Evolutionary conservation across 2,329 filamentous ascomycete species (phyloP).

Genomic region (Pseudogymnoascus sp.): DNA sequence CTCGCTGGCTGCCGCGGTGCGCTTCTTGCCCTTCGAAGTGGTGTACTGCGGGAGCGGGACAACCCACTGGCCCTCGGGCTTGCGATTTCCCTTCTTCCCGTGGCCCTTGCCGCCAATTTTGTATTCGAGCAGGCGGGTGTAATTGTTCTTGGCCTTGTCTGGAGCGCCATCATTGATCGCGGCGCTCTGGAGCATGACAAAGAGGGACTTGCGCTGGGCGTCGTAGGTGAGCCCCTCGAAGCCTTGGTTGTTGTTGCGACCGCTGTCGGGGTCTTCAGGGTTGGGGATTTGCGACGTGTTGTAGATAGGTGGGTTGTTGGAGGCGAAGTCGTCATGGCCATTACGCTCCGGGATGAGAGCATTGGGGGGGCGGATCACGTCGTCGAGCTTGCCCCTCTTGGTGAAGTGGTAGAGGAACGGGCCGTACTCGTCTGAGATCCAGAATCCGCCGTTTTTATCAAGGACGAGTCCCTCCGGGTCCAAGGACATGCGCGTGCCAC

Average conservation of each 20-base stretch:
- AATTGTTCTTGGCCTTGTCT: conserved; percentile 43
- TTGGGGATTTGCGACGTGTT: conserved; percentile 31
- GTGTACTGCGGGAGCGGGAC: conserved; percentile 54
- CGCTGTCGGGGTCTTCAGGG: conserved; percentile 50
- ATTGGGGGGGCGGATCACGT: conserved; percentile 55
- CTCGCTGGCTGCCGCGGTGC: conserved; percentile 58
- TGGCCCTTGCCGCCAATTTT: conserved; percentile 40
- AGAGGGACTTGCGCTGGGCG: conserved; percentile 54
- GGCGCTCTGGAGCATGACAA: conserved; percentile 57
- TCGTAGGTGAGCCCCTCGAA: conserved; percentile 61
- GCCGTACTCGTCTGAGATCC: conserved; percentile 63
- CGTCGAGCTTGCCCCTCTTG: conserved; percentile 46
- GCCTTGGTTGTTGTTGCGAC: conserved; percentile 66
- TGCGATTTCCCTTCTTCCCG: not conserved
- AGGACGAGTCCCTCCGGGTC: conserved; percentile 62
- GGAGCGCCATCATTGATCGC: conserved; percentile 52
- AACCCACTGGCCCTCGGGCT: conserved; percentile 43
- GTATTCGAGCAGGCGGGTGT: conserved; percentile 57
- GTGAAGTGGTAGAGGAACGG: conserved; percentile 62
- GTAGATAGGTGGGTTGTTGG: conserved; percentile 55
- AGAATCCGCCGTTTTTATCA: conserved; percentile 51
- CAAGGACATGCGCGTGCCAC: conserved; percentile 50
- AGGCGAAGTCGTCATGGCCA: conserved; percentile 50
- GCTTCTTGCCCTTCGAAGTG: conserved; percentile 34
- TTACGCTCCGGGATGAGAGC: conserved; percentile 59